Base-by-base conservation (phyloP, 495 filamentous ascomycete species). In the Penicillium lagena region DNA sequence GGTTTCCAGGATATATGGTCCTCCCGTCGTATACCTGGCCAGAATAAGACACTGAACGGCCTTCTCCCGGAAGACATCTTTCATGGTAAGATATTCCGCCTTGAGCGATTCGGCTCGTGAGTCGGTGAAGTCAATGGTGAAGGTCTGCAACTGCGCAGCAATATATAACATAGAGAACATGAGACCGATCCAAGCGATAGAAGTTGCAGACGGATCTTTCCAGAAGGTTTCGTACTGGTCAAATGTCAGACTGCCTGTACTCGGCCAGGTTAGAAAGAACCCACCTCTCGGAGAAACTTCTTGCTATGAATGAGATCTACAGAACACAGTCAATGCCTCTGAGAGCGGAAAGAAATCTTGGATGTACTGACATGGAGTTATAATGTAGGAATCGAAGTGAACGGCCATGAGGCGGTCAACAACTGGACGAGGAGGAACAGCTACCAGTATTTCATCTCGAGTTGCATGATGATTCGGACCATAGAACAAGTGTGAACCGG, bases 221-320 rank as follows among this genome's bases (percentile, higher is more conserved):
- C 64, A 68, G 47, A 69, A 69, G 7, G 38, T 36, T 13, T 64
- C 56, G 40, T 67, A 69, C 52, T 62, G 29, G 15, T 37, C 9
- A 22, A 32, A 39, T 52, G 2, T 43, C 4, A 22, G 22, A 22
- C 22, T 22, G 22, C 22, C 6, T 22, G 22, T 36, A 32, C 7
- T 12, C 11, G 40, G 9, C 40, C 47, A 43, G 12, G 29, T 14
- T 34, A 38, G 40, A 29, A 32, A 39, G 10, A 37, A 53, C 47
- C 43, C 50, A 32, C 58, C 46, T 51, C 51, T 9, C 41, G 32
- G 17, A 54, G 13, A 29, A 60, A 55, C n/a, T 8, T 46, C 9
- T 56, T 43, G 12, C 59, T 45, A 50, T 57, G 57, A 29, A 60
- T 44, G 12, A 49, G 44, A 17, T 43, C 54, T 54, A 42, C n/a